Conservation (phyloP, 805 yeast genomes). For the Komagataella pastoris region DNA sequence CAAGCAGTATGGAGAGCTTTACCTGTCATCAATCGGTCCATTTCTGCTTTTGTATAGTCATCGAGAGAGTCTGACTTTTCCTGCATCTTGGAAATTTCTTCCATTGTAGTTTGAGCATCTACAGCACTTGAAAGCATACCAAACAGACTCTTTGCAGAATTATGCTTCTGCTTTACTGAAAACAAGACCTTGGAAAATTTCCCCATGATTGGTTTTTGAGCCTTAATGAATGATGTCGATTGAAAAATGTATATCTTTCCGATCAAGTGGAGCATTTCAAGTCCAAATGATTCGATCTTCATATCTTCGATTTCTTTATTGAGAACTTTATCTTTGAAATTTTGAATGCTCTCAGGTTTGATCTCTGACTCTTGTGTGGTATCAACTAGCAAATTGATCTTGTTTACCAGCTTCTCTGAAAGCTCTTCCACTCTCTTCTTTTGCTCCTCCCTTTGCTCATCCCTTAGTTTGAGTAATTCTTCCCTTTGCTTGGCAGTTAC, state of each 20-base stretch:
- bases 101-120: slow-evolving; percentile 71
- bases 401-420: slow-evolving; percentile 34
- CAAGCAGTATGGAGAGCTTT: slow-evolving; percentile 77
- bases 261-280: slow-evolving; percentile 64
- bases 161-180: slow-evolving; percentile 60
- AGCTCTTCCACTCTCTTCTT: slow-evolving; percentile 43
- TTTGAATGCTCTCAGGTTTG: slow-evolving; percentile 25
- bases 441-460: slow-evolving; percentile 18
- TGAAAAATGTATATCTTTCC: slow-evolving; percentile 59
- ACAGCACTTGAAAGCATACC: slow-evolving; percentile 59
- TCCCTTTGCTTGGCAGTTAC: slow-evolving; percentile 17
- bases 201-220: slow-evolving; percentile 62
- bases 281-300: slow-evolving; percentile 77
- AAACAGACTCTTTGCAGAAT: slow-evolving; percentile 59
- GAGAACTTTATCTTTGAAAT: slow-evolving; percentile 45
- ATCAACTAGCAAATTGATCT: slow-evolving; percentile 24
- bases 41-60: slow-evolving; percentile 39
- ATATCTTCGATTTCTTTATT: slow-evolving; percentile 73
- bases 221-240: slow-evolving; percentile 49
- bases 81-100: slow-evolving; percentile 57
- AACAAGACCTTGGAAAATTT: slow-evolving; percentile 38
- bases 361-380: slow-evolving; percentile 24
- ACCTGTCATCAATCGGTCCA: slow-evolving; percentile 65
- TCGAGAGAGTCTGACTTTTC: slow-evolving; percentile 27
- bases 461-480: slow-evolving; percentile 8